Percentiles rank a stretch among this genome's conserved stretches.
These are phyloP conservation scores for Diutina ranongensis DNA, from an alignment of 1,139 yeast genomes.

Conservation along the genomic window DNA sequence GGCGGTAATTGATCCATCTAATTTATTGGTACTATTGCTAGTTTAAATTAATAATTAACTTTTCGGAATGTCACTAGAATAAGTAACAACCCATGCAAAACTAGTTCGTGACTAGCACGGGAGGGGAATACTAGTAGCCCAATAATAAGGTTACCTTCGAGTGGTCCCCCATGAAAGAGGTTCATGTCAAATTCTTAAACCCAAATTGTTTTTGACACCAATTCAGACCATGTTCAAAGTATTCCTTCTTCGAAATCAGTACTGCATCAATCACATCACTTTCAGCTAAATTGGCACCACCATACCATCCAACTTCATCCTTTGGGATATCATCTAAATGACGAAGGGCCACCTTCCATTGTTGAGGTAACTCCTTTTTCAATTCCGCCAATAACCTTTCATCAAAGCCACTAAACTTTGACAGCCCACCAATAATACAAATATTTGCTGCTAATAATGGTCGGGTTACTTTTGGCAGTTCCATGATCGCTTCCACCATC, in stretches of 20 bases:
- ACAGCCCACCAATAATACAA: conserved; percentile 72
- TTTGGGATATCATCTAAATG: conserved; percentile 9
- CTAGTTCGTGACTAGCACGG: neutral
- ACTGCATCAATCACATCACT: conserved; percentile 43
- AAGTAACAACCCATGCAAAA: conserved; percentile 7
- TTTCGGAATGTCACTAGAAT: too few species aligned
- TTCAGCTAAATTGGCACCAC: conserved; percentile 37
- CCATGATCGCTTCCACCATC: conserved; percentile 55
- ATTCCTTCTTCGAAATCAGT: conserved; percentile 64
- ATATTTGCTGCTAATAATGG: conserved; percentile 77
- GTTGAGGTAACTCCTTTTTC: conserved; percentile 55
- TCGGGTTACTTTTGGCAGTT: conserved; percentile 63
- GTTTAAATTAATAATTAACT: too few species aligned
- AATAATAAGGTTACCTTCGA: neutral
- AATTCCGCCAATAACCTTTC: conserved; percentile 49
- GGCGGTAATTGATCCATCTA: too few species aligned
- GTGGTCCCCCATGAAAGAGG: neutral
- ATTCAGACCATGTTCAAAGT: conserved; percentile 75
- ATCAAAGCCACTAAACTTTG: conserved; percentile 57
- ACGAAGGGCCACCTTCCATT: conserved; percentile 47
- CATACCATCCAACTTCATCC: conserved; percentile 29
- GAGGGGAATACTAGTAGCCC: neutral
- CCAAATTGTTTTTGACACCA: conserved; percentile 74
- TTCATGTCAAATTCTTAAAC: conserved; percentile 26
- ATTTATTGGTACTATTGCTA: too few species aligned